Conservation (phyloP, 176 grass and related monocot species). For the barley (Hordeum vulgare) region MorexV3_pseudomolecules_assembly NC_058519.1:270066633-270067132, state of each 20-base stretch:
- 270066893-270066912: constrained; percentile 57
- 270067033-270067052: not conserved
- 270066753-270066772: constrained; percentile 6
- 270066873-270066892: constrained; percentile 92
- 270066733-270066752: not conserved
- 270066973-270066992: not conserved
- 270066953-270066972: not conserved
- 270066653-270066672: not conserved
- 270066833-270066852: constrained; percentile 57
- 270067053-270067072: not conserved
- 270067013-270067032: not conserved
- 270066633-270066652: not conserved
- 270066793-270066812: constrained; percentile 64
- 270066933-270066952: not conserved
- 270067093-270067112: constrained; percentile 1
- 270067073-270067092: not conserved
- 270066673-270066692: not conserved
- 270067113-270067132: not conserved
- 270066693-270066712: not conserved
- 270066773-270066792: not conserved
- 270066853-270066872: constrained; percentile 84
- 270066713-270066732: not conserved
- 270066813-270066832: constrained; percentile 34
- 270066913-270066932: constrained; percentile 38
- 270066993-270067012: not conserved